These are phyloP conservation scores for Ustilago xerochloae DNA, from an alignment of 1,284 basidiomycete genomes.

Conservation along the genomic window DNA sequence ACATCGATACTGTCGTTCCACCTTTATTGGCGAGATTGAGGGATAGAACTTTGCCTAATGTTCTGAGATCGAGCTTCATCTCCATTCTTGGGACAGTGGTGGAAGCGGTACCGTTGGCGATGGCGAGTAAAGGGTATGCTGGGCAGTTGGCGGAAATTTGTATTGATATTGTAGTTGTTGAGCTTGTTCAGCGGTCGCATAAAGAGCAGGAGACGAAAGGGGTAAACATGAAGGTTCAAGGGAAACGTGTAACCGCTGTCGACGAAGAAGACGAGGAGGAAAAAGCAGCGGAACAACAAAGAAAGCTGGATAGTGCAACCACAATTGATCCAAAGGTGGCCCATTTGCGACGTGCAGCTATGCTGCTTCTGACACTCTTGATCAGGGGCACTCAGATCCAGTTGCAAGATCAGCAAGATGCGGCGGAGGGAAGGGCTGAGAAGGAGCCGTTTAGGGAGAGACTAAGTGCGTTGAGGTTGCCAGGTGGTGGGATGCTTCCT, in stretches of 20 bases:
- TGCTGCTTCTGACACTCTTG: slow-evolving; percentile 57
- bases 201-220: not conserved
- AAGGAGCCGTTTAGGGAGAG: slow-evolving; percentile 19
- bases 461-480: slow-evolving; percentile 46
- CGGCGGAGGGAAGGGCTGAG: not conserved
- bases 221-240: slow-evolving; percentile 40
- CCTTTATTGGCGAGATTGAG: slow-evolving; percentile 56
- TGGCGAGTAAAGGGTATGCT: slow-evolving; percentile 43
- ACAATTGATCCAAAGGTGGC: slow-evolving; percentile 52
- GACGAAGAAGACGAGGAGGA: slow-evolving; percentile 29
- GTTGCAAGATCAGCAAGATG: slow-evolving; percentile 31
- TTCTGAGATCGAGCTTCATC: slow-evolving; percentile 59
- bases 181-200: slow-evolving; percentile 30
- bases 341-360: slow-evolving; percentile 59
- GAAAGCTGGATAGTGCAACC: slow-evolving; percentile 43
- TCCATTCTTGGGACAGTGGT: slow-evolving; percentile 63
- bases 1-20: slow-evolving; percentile 38
- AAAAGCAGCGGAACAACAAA: slow-evolving; percentile 19
- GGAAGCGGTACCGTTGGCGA: slow-evolving; percentile 55
- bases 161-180: slow-evolving; percentile 56
- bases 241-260: not conserved
- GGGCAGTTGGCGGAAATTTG: slow-evolving; percentile 43
- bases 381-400: slow-evolving; percentile 51
- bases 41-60: slow-evolving; percentile 50
- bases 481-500: slow-evolving; percentile 51